Evolutionary conservation across 352 stramenopile species (phyloP).

Genomic region (Globisporangium nagaii): DNA sequence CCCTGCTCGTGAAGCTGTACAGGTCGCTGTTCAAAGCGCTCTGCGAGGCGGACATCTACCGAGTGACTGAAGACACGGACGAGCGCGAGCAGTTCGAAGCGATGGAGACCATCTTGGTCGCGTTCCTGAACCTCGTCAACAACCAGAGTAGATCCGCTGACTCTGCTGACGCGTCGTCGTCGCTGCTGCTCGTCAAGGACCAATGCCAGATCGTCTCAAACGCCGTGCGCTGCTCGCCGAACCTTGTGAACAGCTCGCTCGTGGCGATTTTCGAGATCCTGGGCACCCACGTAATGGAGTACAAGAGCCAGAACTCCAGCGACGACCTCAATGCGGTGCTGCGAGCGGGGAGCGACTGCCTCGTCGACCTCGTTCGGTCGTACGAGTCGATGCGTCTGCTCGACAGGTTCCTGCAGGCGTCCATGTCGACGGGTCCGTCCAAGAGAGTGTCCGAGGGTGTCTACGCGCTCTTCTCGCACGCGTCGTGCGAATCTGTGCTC

Average conservation of each 20-base stretch:
- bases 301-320: neutral
- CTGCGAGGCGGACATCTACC: conserved; percentile 71
- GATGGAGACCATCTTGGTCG: conserved; percentile 71
- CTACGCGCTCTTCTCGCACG: conserved; percentile 40
- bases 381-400: conserved; percentile 85
- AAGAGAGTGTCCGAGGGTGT: conserved; percentile 25
- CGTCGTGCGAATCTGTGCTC: conserved; percentile 38
- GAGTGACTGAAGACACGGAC: conserved; percentile 81
- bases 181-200: conserved; percentile 10
- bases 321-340: neutral
- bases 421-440: conserved; percentile 19
- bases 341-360: conserved; percentile 21
- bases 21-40: conserved; percentile 62
- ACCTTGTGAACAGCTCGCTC: conserved; percentile 65
- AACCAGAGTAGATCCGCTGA: neutral
- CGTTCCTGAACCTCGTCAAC: conserved; percentile 30
- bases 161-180: neutral
- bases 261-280: conserved; percentile 59
- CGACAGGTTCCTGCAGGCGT: conserved; percentile 44
- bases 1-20: conserved; percentile 43
- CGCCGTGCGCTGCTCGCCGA: conserved; percentile 67
- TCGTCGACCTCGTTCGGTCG: conserved; percentile 59
- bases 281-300: conserved; percentile 17
- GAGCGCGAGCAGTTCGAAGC: conserved; percentile 73
- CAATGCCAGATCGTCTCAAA: conserved; percentile 50